Conservation (phyloP, 345 rosid genomes). For the Mallotus nudiflorus region DNA sequence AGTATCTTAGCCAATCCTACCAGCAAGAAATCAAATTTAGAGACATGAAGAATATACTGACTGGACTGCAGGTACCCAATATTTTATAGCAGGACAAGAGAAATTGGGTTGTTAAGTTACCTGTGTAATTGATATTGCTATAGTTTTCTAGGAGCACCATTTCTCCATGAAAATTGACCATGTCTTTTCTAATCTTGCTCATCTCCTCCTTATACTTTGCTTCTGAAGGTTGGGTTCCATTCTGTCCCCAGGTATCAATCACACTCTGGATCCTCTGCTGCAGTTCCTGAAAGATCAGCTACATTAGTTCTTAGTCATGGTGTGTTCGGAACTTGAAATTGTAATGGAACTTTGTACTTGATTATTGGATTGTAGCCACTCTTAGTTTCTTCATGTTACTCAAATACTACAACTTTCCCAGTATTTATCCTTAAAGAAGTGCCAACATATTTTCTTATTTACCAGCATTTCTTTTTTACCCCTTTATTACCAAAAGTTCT, state of each 20-base stretch:
- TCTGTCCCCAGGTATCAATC: constrained; percentile 42
- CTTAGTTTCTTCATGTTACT: too few species aligned
- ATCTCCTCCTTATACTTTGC: constrained; percentile 46
- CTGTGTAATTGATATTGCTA: constrained; percentile 88
- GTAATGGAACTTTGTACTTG: too few species aligned
- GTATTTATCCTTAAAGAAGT: too few species aligned
- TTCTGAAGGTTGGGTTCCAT: constrained; percentile 46
- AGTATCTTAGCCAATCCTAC: constrained; percentile 77
- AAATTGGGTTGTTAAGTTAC: constrained; percentile 19
- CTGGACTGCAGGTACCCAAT: too few species aligned
- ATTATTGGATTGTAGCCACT: too few species aligned
- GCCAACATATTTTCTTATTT: too few species aligned
- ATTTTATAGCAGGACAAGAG: too few species aligned
- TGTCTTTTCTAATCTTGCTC: constrained; percentile 56
- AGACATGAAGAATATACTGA: too few species aligned
- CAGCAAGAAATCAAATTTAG: not conserved
- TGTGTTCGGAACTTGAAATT: not conserved
- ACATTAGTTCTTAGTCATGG: not conserved
- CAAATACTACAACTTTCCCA: too few species aligned
- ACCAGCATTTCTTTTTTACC: too few species aligned
- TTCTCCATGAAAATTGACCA: constrained; percentile 90
- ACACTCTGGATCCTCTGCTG: constrained; percentile 57
- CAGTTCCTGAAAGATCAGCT: constrained; percentile 44
- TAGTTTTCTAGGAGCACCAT: constrained; percentile 85
- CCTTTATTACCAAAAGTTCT: too few species aligned